phyloP scores from a whole-genome alignment of 441 rosid species.

The Eutrema salsugineum region DNA sequence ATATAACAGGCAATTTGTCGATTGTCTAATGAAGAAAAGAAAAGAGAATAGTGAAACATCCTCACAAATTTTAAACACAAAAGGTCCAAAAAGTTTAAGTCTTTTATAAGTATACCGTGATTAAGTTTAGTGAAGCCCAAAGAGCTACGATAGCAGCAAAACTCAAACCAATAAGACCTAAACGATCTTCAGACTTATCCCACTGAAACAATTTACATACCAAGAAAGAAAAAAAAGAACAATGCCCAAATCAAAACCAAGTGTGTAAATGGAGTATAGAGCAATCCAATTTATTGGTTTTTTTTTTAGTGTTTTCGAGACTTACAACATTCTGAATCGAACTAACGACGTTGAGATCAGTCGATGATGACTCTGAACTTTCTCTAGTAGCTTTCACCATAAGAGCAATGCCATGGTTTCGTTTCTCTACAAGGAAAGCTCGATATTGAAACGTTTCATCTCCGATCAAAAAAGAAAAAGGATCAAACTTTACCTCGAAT shows the following conservation, averaged over 20 bases:
- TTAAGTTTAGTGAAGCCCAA: constrained; percentile 72
- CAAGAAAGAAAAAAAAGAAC: no score
- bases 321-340: constrained; percentile 71
- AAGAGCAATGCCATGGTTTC: constrained; percentile 31
- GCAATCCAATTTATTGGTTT: background rate
- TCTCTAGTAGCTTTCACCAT: constrained; percentile 52
- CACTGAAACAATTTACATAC: constrained; percentile 46
- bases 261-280: background rate
- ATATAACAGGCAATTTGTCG: constrained; percentile 74
- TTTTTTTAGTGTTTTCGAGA: background rate
- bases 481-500: constrained; percentile 36
- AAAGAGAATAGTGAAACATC: background rate
- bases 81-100: background rate
- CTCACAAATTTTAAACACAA: background rate
- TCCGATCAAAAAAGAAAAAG: background rate
- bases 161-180: constrained; percentile 72
- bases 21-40: constrained; percentile 41
- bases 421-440: constrained; percentile 39
- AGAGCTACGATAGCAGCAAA: constrained; percentile 69
- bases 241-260: background rate
- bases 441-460: background rate
- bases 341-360: constrained; percentile 52
- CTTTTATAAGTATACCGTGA: constrained; percentile 43
- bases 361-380: constrained; percentile 62
- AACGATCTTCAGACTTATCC: constrained; percentile 76